Percentiles rank a stretch among this genome's conserved stretches.
Evolutionary conservation across 2,329 filamentous ascomycete genomes (phyloP).

Genomic region (Hirsutella thompsonii): DNA sequence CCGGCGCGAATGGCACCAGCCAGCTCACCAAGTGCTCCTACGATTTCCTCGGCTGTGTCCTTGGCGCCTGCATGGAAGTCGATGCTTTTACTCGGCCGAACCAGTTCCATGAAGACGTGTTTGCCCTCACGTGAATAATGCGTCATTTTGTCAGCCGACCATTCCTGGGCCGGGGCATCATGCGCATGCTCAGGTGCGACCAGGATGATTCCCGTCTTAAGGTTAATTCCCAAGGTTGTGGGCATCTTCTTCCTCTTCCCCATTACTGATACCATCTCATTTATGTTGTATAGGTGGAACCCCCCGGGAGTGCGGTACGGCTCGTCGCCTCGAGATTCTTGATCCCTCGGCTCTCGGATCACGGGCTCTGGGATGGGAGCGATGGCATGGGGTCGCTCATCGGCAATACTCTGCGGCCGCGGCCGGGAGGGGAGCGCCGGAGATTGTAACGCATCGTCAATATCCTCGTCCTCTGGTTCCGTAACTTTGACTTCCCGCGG

Average conservation of each 20-base stretch:
- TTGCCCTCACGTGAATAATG: slow-evolving; percentile 97
- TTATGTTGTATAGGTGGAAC: slow-evolving; percentile 92
- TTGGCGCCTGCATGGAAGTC: slow-evolving; percentile 97
- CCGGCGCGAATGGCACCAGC: slow-evolving; percentile 77
- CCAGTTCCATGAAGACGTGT: slow-evolving; percentile 89
- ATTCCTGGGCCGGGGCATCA: slow-evolving; percentile 80
- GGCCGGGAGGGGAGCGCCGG: slow-evolving; percentile 27
- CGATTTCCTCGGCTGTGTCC: slow-evolving; percentile 91
- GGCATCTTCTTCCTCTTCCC: slow-evolving; percentile 98
- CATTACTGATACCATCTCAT: slow-evolving; percentile 94
- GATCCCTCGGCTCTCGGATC: neutral
- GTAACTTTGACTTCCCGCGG: slow-evolving; percentile 13
- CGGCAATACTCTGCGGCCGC: slow-evolving; percentile 5
- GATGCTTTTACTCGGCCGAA: slow-evolving; percentile 83
- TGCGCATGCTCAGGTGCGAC: slow-evolving; percentile 76
- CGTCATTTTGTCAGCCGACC: slow-evolving; percentile 90
- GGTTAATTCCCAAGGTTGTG: slow-evolving; percentile 88
- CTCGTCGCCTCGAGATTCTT: slow-evolving; percentile 16
- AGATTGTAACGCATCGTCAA: slow-evolving; percentile 18
- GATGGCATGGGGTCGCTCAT: neutral
- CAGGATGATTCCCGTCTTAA: slow-evolving; percentile 76
- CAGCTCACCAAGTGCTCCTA: slow-evolving; percentile 75
- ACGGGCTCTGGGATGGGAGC: neutral
- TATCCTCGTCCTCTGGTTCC: slow-evolving; percentile 14
- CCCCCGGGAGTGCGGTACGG: slow-evolving; percentile 54